A percentile compares a stretch with the other conserved stretches of the same genome.
These are phyloP conservation scores for Capsaspora owczarzaki DNA, from an alignment of 78 protist species.

Conservation along the genomic window DNA sequence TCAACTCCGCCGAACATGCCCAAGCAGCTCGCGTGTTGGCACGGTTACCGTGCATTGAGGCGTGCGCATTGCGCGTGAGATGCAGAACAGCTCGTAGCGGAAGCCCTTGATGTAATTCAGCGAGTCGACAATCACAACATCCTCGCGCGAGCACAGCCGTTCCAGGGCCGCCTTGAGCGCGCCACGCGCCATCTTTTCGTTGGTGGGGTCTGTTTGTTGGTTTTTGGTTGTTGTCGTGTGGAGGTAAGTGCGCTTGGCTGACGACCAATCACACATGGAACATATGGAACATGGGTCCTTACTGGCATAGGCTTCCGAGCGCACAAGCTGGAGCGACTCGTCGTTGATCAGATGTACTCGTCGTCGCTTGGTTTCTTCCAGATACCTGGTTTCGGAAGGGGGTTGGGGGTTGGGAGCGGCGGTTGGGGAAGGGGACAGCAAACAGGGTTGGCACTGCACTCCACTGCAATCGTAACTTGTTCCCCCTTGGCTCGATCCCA, in stretches of 20 bases:
- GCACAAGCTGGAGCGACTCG: slow-evolving; percentile 9
- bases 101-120: slow-evolving; percentile 77
- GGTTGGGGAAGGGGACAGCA: background rate
- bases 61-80: slow-evolving; percentile 53
- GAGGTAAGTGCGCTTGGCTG: background rate
- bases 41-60: slow-evolving; percentile 32
- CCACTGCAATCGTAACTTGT: background rate
- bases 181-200: slow-evolving; percentile 60
- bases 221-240: background rate
- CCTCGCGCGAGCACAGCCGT: slow-evolving; percentile 34
- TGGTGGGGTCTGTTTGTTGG: background rate
- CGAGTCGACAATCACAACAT: slow-evolving; percentile 52
- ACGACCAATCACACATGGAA: background rate
- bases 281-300: background rate
- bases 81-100: slow-evolving; percentile 66
- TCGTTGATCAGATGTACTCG: background rate
- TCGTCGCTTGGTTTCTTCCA: background rate
- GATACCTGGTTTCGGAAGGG: background rate
- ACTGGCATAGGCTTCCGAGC: background rate
- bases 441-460: background rate
- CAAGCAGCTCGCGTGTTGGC: slow-evolving; percentile 6
- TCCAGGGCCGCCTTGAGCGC: slow-evolving; percentile 48
- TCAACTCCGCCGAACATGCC: background rate
- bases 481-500: background rate
- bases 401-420: background rate